Evolutionary conservation across 2,329 filamentous ascomycete genomes (phyloP), one percentile per base, ranked within the genome.

Genomic region (Apiospora marii): DNA sequence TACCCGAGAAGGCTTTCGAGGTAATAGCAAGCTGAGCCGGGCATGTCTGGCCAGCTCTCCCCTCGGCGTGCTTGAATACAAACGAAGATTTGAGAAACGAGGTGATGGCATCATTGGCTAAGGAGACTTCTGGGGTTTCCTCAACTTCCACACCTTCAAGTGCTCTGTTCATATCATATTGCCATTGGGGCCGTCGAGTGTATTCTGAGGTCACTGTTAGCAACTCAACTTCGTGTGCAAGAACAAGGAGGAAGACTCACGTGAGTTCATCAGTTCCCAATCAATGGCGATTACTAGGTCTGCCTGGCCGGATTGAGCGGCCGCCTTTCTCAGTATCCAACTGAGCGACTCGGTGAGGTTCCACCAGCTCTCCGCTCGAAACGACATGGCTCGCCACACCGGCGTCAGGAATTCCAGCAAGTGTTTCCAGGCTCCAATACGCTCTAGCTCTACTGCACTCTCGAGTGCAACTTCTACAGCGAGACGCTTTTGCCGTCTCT

Each of bases 261-360:
- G 85, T 64, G 81, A 86, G 72, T 89, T 85, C 79, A 92, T 83
- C 64, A 93, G 82, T 77, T 92, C 91, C 89, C 91, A 92, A 77
- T 92, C 90, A 69, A 91, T 87, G 41, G 89, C 85, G 48, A 92
- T 81, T 12, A 92, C 84, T 43, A 91, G 82, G 70, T 89, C 87
- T 12, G 85, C 86, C 70, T 89, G 86, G 10, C 86, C 86, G 67
- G 84, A 82, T 73, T 87, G 82, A 3, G 82, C 83, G 5, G 90
- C 90, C 14, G 89, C 90, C 73, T 85, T 84, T 74, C 91, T 85
- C 72, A 92, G 80, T n/a, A 86, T 83, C 89, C 90, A 92, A 68
- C 87, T 86, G 49, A 92, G 81, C 49, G 91, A 88, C 77, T 92
- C 90, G 6, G 86, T 84, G 43, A 91, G 85, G 73, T 87, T 84